Evolutionary conservation across 1,284 basidiomycete genomes (phyloP), one percentile per base, ranked within the genome.

Genomic region (Cryptococcus sp.): DNA sequence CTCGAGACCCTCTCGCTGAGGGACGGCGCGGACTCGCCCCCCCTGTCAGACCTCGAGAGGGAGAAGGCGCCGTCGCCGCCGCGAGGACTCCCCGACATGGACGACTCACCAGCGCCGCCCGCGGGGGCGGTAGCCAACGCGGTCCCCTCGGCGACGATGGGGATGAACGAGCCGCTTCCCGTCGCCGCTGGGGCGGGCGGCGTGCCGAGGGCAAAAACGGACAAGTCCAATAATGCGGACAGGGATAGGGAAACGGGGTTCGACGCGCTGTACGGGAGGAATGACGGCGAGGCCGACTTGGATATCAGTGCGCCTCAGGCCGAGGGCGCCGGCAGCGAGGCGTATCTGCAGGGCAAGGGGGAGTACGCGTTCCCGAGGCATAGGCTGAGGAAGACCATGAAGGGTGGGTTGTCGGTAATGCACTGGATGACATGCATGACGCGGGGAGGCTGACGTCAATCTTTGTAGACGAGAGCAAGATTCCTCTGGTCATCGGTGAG

Each of bases 351-450:
- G 11, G 72, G 72, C 4, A 66, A 62, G 12, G 71, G 64, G 28
- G 59, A 61, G n/a, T 80, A 80, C 53, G 50, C 52, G 11, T 79
- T 80, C 68, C 79, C 79, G 8, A 66, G 64, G 23, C 78, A 79
- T 63, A 59, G 78, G 23, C 63, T 80, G 45, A 67, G 72, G 56
- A 71, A 61, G 53, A 72, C 60, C 23, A 78, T 79, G 78, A 73
- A 77, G 64, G 78, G 76, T 78, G 62, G 64, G 76, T 69, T 16
- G 28, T 12, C 37, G 20, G 11, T 47, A 4, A 20, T 15, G 8
- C 24, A 24, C n/a, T 7, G 40, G 28, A 35, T 28, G 16, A 15
- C 1, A 6, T 48, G 2, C 45, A 4, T 11, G 28, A 28, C 49
- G 53, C 59, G 23, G 8, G 20, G 21, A 33, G 53, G 51, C 60